These are phyloP conservation scores for Piper longum DNA, from an alignment of 164 flowering plant genomes.

Conservation along the genomic window DNA sequence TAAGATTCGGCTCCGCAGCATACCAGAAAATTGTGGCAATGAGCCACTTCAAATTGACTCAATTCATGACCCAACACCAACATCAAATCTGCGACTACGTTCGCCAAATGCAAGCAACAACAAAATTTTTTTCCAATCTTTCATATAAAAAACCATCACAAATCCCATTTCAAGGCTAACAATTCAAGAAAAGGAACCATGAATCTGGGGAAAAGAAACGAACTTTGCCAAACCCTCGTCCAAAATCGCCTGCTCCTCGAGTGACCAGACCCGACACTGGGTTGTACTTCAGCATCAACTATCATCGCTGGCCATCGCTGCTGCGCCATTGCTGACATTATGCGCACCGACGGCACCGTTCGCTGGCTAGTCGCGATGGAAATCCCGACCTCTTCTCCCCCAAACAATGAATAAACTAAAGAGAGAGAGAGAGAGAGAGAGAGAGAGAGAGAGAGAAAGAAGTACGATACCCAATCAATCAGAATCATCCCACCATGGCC, in stretches of 20 bases:
- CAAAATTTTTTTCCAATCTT: no score
- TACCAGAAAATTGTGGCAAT: slow-evolving; percentile 19
- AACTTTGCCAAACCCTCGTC: slow-evolving; percentile 41
- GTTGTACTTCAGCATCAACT: slow-evolving; percentile 34
- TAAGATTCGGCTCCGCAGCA: slow-evolving; percentile 27
- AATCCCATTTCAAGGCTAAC: no score
- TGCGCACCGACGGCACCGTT: slow-evolving; percentile 17
- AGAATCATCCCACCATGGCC: neutral
- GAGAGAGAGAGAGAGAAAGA: no score
- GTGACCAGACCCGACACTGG: slow-evolving; percentile 28
- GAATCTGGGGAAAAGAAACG: slow-evolving; percentile 8
- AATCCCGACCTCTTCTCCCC: neutral
- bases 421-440: no score
- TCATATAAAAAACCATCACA: no score
- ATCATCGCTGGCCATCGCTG: slow-evolving; percentile 3
- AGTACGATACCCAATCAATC: neutral
- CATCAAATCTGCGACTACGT: no score
- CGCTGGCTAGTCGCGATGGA: slow-evolving; percentile 38
- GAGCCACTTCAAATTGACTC: no score
- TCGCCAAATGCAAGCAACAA: no score
- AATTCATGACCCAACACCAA: neutral
- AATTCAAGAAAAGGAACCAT: no score
- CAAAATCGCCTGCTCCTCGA: slow-evolving; percentile 41
- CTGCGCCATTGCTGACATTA: slow-evolving; percentile 23
- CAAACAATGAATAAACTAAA: neutral